Evolutionary conservation across 805 yeast species (phyloP).

Genomic region (Myxozyma nipponensis): DNA sequence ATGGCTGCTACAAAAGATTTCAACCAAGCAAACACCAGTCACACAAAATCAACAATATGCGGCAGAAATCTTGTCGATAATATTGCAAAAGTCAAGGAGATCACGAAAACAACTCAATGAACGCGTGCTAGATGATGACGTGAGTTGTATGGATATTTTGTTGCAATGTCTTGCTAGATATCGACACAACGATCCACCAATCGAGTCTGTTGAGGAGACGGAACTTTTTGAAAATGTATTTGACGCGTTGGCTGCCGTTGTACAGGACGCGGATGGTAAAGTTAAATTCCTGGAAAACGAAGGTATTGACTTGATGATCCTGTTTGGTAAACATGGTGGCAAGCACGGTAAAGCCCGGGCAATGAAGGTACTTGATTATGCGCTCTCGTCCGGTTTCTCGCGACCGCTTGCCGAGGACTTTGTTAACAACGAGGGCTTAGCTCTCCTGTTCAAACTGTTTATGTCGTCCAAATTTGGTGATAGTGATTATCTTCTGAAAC

Average conservation of each 20-base stretch:
- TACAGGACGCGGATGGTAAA: conserved; percentile 22
- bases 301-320: conserved; percentile 28
- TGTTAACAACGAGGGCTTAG: conserved; percentile 27
- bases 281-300: conserved; percentile 25
- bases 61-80: conserved; percentile 29
- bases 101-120: conserved; percentile 8
- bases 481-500: conserved; percentile 5
- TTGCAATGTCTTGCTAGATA: conserved; percentile 23
- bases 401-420: conserved; percentile 14
- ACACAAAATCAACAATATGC: conserved; percentile 28
- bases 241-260: conserved; percentile 23
- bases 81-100: conserved; percentile 17
- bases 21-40: conserved; percentile 20
- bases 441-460: conserved; percentile 18
- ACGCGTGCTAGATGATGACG: conserved; percentile 9
- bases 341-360: conserved; percentile 23
- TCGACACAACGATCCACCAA: conserved; percentile 23
- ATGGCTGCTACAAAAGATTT: conserved; percentile 26
- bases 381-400: conserved; percentile 18
- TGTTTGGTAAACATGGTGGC: conserved; percentile 21
- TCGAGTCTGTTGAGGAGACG: conserved; percentile 19
- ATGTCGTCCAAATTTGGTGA: conserved; percentile 21
- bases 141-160: conserved; percentile 22
- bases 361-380: conserved; percentile 22
- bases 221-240: conserved; percentile 28